These are phyloP conservation scores for Sclerotinia minor DNA, from an alignment of 2,329 filamentous ascomycete species.

Conservation along the genomic window DNA sequence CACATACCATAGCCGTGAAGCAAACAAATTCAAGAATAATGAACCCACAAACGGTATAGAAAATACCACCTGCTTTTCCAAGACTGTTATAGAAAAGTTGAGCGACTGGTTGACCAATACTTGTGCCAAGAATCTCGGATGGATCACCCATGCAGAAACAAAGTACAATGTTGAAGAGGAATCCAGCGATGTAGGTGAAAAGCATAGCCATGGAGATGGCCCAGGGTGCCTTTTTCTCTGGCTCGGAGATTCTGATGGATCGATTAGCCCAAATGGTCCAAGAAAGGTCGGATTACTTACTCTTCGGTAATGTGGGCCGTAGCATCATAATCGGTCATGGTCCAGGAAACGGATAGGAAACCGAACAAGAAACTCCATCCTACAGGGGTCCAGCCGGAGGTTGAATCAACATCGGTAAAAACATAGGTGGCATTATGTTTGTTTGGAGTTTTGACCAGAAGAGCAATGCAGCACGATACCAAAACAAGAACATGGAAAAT, in stretches of 20 bases:
- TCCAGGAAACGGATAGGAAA: constrained; percentile 61
- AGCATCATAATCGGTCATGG: constrained; percentile 58
- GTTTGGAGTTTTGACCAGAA: constrained; percentile 52
- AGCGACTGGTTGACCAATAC: constrained; percentile 54
- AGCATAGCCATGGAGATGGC: constrained; percentile 57
- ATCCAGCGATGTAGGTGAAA: constrained; percentile 57
- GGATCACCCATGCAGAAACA: constrained; percentile 52
- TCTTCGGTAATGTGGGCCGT: constrained; percentile 54
- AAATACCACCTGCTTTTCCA: constrained; percentile 49
- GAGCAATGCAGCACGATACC: constrained; percentile 52
- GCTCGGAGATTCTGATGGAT: constrained; percentile 46
- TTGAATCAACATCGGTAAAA: constrained; percentile 54
- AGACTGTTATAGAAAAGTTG: constrained; percentile 60
- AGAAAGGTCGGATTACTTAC: constrained; percentile 28
- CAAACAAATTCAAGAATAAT: constrained; percentile 60
- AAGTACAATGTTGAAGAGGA: constrained; percentile 59
- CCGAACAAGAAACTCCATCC: constrained; percentile 61
- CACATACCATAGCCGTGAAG: constrained; percentile 52
- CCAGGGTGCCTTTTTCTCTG: constrained; percentile 54
- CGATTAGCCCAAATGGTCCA: constrained; percentile 22
- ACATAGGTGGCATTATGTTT: constrained; percentile 55
- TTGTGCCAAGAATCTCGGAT: constrained; percentile 48
- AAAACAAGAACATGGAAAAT: constrained; percentile 57
- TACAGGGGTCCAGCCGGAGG: constrained; percentile 54
- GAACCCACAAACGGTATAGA: constrained; percentile 57